Conservation (phyloP, 768 basidiomycete species). For the Amyloporia xantha region DNA sequence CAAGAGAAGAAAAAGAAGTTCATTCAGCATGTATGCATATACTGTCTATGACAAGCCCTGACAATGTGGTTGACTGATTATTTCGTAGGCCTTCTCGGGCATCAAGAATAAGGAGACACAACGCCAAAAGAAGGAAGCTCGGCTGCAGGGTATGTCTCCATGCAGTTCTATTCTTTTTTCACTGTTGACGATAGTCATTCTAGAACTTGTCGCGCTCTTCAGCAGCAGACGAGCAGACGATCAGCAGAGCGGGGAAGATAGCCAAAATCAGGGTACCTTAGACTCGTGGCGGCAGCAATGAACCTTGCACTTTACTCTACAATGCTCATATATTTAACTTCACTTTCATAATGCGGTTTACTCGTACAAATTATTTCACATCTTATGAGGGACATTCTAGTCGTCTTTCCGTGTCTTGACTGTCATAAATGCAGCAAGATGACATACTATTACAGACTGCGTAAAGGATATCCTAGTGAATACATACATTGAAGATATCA, state of each 20-base stretch:
- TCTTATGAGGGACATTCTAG: no score
- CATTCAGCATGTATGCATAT: conserved; percentile 55
- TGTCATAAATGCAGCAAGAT: no score
- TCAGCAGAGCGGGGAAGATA: neutral
- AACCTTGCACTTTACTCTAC: no score
- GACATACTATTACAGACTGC: no score
- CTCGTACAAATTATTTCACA: no score
- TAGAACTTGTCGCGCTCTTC: conserved; percentile 59
- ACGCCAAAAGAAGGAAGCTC: conserved; percentile 72
- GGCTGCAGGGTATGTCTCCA: conserved; percentile 61
- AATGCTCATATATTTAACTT: no score
- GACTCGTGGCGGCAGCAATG: conserved; percentile 12
- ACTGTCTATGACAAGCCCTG: neutral
- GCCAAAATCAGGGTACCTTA: conserved; percentile 5
- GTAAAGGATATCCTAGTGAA: neutral
- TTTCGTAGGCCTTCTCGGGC: conserved; percentile 75
- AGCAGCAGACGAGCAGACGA: conserved; percentile 31
- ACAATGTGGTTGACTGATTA: neutral
- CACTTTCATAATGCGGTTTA: no score
- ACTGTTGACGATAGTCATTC: neutral
- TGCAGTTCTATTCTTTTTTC: neutral
- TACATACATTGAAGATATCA: neutral
- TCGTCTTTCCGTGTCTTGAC: no score
- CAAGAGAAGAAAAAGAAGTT: conserved; percentile 80
- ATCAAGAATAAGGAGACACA: conserved; percentile 70